Percentiles rank a stretch among this genome's conserved stretches.
These are phyloP conservation scores for Citrus cavaleriei DNA, from an alignment of 345 rosid genomes.

Conservation along the genomic window DNA sequence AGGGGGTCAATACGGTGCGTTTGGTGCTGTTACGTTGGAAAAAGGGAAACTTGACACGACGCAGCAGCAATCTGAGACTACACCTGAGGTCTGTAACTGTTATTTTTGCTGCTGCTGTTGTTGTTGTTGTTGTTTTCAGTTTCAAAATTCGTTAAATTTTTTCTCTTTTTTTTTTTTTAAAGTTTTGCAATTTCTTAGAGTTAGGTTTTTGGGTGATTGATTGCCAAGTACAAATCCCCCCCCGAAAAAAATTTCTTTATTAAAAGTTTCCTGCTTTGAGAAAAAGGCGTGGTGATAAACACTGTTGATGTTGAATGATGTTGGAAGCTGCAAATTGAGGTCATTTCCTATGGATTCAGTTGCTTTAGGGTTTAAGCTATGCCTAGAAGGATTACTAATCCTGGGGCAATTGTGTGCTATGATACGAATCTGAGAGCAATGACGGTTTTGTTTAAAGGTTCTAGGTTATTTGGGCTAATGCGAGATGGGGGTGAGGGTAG, in stretches of 20 bases:
- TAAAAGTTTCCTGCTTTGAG: not conserved
- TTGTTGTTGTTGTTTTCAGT: not conserved
- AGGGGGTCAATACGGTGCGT: slow-evolving; percentile 54
- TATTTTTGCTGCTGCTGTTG: not conserved
- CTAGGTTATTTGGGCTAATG: not conserved
- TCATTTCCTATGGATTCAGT: not conserved
- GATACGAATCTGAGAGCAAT: not conserved
- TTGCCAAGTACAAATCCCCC: not conserved
- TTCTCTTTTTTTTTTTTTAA: not conserved
- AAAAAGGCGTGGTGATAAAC: not conserved
- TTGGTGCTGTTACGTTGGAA: slow-evolving; percentile 84
- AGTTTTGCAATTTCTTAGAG: not conserved
- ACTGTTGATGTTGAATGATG: not conserved
- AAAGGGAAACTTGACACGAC: slow-evolving; percentile 79
- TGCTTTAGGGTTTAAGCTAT: not conserved
- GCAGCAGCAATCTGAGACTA: slow-evolving; percentile 51
- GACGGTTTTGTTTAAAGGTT: not conserved
- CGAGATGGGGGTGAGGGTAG: not conserved
- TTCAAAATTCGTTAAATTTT: not conserved
- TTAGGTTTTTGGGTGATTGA: not conserved
- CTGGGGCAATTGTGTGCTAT: not conserved
- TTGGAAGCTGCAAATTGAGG: not conserved
- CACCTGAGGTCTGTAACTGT: slow-evolving; percentile 62
- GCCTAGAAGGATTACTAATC: not conserved
- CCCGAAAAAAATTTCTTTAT: not conserved